Base-by-base conservation (phyloP, 2,329 filamentous ascomycete species). In the Xylaria sp. region DNA sequence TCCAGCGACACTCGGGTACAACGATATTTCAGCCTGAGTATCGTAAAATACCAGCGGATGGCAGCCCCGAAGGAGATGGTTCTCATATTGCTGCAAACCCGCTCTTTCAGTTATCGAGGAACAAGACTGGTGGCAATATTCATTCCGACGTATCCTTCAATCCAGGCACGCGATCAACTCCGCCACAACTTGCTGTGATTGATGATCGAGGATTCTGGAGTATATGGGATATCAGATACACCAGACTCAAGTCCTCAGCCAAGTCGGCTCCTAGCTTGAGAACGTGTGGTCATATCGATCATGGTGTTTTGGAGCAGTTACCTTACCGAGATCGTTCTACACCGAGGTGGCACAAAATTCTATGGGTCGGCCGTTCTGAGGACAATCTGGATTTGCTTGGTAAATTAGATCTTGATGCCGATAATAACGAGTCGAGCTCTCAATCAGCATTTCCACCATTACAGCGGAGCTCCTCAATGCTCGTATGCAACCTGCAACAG, bases 101-200 rank as follows among this genome's bases (percentile, higher is more conserved):
- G 0, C 74, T 92, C 2, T 76, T 88, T 6, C 83, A 81, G 10
- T 77, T 93, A n/a, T 77, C 81, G 0, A 81, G 82, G 15, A 76
- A 82, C 2, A 79, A 85, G 36, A 90, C 87, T 0, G 88, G 87
- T 1, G 86, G 85, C 1, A 80, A 79, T 36, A 75, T 83, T 0
- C 89, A 92, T 73, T 84, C 84, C 0, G 89, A 94, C 78, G 82
- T 92, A 3, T 79, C 86, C 0, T 92, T 94, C 76, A 90, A 90
- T 70, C 87, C 90, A 0, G 78, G 79, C 4, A 75, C 75, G 5
- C 80, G 66, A 71, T 87, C 80, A 77, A 87, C 83, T 66, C 80
- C 82, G 17, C 85, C 88, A 1, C 89, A 92, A 73, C 80, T 94
- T 61, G 89, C 85, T 17, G 82, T 93, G 31, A 82, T 94, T 20